Percentiles rank a stretch among this genome's conserved stretches.
These are phyloP conservation scores for Trametes punicea DNA, from an alignment of 768 basidiomycete genomes.

Conservation along the genomic window DNA sequence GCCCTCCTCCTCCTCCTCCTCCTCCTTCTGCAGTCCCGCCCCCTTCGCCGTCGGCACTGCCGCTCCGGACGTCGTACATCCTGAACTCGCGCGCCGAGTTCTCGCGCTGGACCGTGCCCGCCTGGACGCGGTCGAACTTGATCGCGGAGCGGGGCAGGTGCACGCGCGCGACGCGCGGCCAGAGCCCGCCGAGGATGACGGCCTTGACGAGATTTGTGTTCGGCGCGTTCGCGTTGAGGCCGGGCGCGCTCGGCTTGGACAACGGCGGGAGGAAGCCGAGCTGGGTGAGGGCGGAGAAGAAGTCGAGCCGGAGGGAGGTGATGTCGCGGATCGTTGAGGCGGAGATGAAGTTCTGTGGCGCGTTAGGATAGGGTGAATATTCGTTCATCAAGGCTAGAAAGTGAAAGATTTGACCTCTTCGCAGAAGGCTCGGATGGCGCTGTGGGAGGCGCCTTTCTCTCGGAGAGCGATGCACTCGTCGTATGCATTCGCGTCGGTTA, in stretches of 20 bases:
- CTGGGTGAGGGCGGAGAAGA: slow-evolving; percentile 62
- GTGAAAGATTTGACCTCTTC: slow-evolving; percentile 49
- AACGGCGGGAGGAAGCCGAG: slow-evolving; percentile 63
- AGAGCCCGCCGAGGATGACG: slow-evolving; percentile 81
- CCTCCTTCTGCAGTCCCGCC: not conserved
- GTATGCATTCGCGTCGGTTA: slow-evolving; percentile 80
- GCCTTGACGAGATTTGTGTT: slow-evolving; percentile 80
- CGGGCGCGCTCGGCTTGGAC: slow-evolving; percentile 42
- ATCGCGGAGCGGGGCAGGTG: slow-evolving; percentile 68
- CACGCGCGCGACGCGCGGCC: slow-evolving; percentile 79
- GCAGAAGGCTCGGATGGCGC: slow-evolving; percentile 56
- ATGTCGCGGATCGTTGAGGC: slow-evolving; percentile 71
- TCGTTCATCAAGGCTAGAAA: not conserved
- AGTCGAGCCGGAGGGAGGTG: slow-evolving; percentile 71
- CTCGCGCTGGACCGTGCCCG: slow-evolving; percentile 81
- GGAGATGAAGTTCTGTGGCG: slow-evolving; percentile 77
- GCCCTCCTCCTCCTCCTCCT: slow-evolving; percentile 13
- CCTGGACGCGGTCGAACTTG: slow-evolving; percentile 83
- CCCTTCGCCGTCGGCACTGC: not conserved
- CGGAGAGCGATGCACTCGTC: slow-evolving; percentile 54
- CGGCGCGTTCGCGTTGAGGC: slow-evolving; percentile 60
- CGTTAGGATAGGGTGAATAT: not conserved
- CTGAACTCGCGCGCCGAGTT: slow-evolving; percentile 83
- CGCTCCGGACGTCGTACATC: slow-evolving; percentile 58
- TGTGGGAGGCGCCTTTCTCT: slow-evolving; percentile 45